Base-by-base conservation (phyloP, 768 basidiomycete genomes). In the Cytidiella melzeri region DNA sequence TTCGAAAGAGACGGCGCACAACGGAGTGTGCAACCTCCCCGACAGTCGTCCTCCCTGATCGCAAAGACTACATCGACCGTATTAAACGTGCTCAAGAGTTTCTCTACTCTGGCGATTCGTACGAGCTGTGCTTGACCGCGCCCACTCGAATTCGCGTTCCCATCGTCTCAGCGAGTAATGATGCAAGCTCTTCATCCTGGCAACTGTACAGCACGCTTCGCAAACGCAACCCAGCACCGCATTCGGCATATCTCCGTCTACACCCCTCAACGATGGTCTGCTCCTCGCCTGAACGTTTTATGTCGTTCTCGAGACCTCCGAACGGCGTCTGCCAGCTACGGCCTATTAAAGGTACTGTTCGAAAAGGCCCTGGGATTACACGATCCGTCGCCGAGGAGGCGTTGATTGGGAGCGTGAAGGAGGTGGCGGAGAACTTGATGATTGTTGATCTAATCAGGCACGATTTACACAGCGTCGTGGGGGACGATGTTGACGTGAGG, bases 391-490 rank as follows among this genome's bases (percentile, higher is more conserved):
- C 84, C n/a, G 81, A 85, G 57, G 57, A 81, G 65, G 64, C 75
- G 12, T 66, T 87, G 49, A 72, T 71, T 12, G 83, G 84, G 4
- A 86, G 77, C 63, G 72, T 69, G 38, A 98, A 98, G 64, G 94
- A 98, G 65, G 81, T 94, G 1, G 94, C 93, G 0, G 94, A 97
- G 70, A 98, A 98, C 63, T 67, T 98, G 49, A 97, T 98, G 94
- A 96, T 98, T 54, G 94, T 96, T 21, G 94, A 97, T 64, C 79
- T 98, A 42, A 95, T 95, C 59, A 81, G 92, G 27, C 89, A 96
- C 56, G 94, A 98, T 67, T 71, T 98, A 27, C 83, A 94, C 56
- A 81, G 81, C 25, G 83, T 86, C 47, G 77, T 95, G 18, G 90
- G 89, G 1, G 84, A 88, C 34, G 75, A 85, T 47, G 93, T 98